These are phyloP conservation scores for Edaphochlamys debaryana DNA, from an alignment of 139 green algal genomes.

Conservation along the genomic window DNA sequence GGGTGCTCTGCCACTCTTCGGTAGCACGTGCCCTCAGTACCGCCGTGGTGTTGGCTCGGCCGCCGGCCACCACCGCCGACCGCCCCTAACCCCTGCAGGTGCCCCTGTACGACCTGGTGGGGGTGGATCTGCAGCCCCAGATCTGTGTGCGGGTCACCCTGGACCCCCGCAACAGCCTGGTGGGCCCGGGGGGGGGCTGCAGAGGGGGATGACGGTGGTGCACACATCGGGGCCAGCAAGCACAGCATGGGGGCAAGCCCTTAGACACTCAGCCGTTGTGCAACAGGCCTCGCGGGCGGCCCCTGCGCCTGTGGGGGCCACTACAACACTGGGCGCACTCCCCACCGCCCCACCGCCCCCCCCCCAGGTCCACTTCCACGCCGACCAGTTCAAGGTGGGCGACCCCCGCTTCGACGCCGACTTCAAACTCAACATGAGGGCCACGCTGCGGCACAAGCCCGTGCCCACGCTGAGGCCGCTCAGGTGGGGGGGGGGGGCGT, in stretches of 20 bases:
- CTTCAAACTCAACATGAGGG: slow-evolving; percentile 52
- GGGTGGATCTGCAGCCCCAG: slow-evolving; percentile 53
- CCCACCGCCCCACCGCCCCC: not conserved
- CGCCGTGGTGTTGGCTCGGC: too few species aligned
- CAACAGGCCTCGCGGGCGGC: too few species aligned
- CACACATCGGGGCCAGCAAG: too few species aligned
- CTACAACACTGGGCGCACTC: too few species aligned
- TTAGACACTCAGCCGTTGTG: too few species aligned
- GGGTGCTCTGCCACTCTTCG: too few species aligned
- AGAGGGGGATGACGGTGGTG: not conserved
- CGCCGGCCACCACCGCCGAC: too few species aligned
- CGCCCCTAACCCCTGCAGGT: too few species aligned
- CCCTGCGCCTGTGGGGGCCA: too few species aligned
- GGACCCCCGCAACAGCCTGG: slow-evolving; percentile 45
- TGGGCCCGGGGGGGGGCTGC: not conserved
- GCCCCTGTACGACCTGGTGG: slow-evolving; percentile 56
- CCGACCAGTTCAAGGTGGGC: slow-evolving; percentile 51
- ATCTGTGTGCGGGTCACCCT: slow-evolving; percentile 54
- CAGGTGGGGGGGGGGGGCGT: not conserved
- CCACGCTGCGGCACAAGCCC: slow-evolving; percentile 33
- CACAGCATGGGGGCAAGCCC: too few species aligned
- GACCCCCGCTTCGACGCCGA: slow-evolving; percentile 55
- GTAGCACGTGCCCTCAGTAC: too few species aligned
- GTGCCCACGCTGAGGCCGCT: slow-evolving; percentile 33
- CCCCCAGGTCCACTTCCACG: slow-evolving; percentile 54